Conservation (phyloP, 306 rosid genomes). For the Rosa lucieae region DNA sequence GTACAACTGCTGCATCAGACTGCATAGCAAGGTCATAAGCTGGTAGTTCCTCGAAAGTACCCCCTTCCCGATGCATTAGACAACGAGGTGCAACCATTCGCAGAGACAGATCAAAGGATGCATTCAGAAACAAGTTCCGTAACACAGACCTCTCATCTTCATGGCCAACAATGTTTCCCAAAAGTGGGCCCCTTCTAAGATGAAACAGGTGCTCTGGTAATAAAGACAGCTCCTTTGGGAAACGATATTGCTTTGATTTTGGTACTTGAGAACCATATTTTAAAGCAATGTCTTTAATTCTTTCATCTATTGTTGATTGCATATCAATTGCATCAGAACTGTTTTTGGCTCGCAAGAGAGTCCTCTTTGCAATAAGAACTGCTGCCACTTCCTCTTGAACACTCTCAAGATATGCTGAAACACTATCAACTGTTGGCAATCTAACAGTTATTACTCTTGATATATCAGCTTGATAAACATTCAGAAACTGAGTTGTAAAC, state of each 20-base stretch:
- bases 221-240: conserved; percentile 77
- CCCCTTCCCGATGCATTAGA: conserved; percentile 92
- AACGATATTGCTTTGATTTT: conserved; percentile 67
- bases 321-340: conserved; percentile 65
- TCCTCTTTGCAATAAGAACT: conserved; percentile 85
- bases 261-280: conserved; percentile 77
- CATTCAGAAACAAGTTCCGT: conserved; percentile 81
- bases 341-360: conserved; percentile 67
- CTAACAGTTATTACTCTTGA: conserved; percentile 79
- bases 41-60: conserved; percentile 90
- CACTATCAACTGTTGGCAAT: conserved; percentile 75
- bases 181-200: conserved; percentile 81
- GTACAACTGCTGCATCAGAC: conserved; percentile 92
- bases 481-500: conserved; percentile 60
- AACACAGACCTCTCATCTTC: conserved; percentile 95
- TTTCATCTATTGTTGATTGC: conserved; percentile 72
- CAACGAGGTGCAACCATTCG: conserved; percentile 96
- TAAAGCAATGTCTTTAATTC: conserved; percentile 79
- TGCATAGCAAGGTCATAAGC: conserved; percentile 97
- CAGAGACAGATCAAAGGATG: conserved; percentile 86
- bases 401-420: conserved; percentile 79
- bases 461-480: conserved; percentile 66
- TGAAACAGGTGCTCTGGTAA: conserved; percentile 90
- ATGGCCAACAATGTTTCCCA: conserved; percentile 92
- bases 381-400: conserved; percentile 85